phyloP scores from a whole-genome alignment of 176 grass and related monocot genomes.

The Rhynchospora tenuis region DNA sequence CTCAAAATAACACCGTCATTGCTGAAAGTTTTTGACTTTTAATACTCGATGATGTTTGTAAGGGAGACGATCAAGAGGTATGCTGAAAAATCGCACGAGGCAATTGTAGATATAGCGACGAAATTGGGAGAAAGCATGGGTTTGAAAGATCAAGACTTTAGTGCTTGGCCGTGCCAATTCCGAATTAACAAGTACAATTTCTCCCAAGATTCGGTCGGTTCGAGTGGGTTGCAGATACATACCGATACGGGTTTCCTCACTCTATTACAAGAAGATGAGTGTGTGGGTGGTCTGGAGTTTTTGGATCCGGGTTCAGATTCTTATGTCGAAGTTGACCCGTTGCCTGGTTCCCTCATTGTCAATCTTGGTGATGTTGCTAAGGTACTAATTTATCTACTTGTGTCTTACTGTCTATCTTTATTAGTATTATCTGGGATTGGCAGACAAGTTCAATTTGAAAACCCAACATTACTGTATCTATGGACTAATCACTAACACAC shows the following conservation, averaged over 20 bases:
- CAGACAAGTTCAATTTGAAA: neutral
- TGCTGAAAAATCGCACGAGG: constrained; percentile 40
- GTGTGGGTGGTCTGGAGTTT: constrained; percentile 72
- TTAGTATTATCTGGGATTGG: neutral
- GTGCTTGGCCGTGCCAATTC: constrained; percentile 70
- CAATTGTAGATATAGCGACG: constrained; percentile 40
- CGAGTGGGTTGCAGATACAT: constrained; percentile 60
- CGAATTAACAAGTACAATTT: constrained; percentile 83
- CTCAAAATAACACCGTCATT: neutral
- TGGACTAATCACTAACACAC: neutral
- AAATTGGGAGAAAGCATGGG: constrained; percentile 55
- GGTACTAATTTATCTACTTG: constrained; percentile 16
- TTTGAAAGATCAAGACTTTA: constrained; percentile 34
- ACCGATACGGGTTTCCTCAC: constrained; percentile 78
- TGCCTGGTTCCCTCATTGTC: constrained; percentile 53
- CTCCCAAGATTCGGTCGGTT: constrained; percentile 51
- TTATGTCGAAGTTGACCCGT: constrained; percentile 39
- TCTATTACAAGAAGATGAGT: constrained; percentile 77
- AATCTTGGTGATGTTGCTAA: constrained; percentile 75
- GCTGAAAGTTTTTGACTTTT: neutral
- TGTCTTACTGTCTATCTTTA: neutral
- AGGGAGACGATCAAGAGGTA: constrained; percentile 50
- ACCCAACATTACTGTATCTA: neutral
- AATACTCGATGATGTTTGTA: neutral
- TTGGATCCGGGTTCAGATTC: constrained; percentile 33